These are phyloP conservation scores for Plasmodium sp. DNA, from an alignment of 169 alveolate species.

Conservation along the genomic window DNA sequence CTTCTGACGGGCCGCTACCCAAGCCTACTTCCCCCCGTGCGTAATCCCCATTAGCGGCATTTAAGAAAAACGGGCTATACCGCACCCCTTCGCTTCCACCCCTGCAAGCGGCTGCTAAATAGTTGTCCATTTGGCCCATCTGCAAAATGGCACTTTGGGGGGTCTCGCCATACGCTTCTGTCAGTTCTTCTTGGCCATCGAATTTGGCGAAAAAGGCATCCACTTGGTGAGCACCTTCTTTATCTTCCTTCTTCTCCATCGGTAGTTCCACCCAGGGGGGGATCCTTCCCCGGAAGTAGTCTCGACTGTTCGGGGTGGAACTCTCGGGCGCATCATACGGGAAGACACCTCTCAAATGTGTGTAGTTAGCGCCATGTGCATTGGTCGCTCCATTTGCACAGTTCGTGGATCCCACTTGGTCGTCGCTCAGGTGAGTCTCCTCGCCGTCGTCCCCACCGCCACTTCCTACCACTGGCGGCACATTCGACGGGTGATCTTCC, in stretches of 20 bases:
- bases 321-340: background rate
- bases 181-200: background rate
- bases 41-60: background rate
- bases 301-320: background rate
- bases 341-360: background rate
- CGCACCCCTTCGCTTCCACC: background rate
- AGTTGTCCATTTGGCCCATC: background rate
- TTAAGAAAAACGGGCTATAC: background rate
- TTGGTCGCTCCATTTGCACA: background rate
- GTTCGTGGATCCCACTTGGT: background rate
- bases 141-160: background rate
- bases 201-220: background rate
- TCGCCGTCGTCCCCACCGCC: background rate
- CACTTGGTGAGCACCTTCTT: background rate
- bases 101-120: background rate
- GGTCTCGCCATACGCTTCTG: background rate
- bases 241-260: background rate
- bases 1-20: background rate
- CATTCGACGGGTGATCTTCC: background rate
- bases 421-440: background rate
- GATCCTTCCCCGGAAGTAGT: background rate
- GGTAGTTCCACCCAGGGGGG: background rate
- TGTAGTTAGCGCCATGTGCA: background rate
- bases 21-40: background rate
- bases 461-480: background rate